Base-by-base conservation (phyloP, 2,329 filamentous ascomycete genomes). In the Penicillium italicum region DNA sequence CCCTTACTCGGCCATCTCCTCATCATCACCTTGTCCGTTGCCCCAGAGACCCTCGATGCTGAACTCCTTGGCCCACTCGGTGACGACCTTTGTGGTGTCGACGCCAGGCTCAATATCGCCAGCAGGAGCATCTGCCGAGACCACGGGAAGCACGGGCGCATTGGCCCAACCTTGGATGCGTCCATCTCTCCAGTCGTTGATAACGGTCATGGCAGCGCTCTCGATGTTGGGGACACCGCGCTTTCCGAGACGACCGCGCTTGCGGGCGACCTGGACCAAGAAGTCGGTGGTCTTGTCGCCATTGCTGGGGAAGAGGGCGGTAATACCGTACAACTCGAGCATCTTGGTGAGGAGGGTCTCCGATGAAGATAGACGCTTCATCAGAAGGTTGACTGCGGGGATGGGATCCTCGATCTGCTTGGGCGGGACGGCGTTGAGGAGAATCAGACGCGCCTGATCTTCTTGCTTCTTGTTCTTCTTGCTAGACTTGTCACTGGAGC, bases 181-280 rank as follows among this genome's bases (percentile, higher is more conserved):
- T 26, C 92, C 93, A 72, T 97, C 93, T 64, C 94, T 85, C 90
- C 94, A 96, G 78, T 99, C 94, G n/a, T 86, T 94, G 55, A 99
- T 85, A 53, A 99, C 92, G 0, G 90, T 88, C 82, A 94, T 93
- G 60, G 93, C 94, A 8, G 94, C 93, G 51, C 89, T 86, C 63
- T 85, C 81, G 56, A 97, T 75, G 74, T 97, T 99, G 41, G 94
- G 94, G 16, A 97, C 82, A 59, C 94, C 94, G 20, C 93, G 92
- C 64, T 89, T 88, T 48, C 93, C 91, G 16, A 99, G 80, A 55
- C 94, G 82, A 50, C 94, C 94, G 58, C 94, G 84, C 80, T 96
- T 97, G 67, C 94, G 85, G 5, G 94, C 94, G 12, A 99, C 93
- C 72, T 99, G 93, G 51, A 97, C 85, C 34, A 99, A 77, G 77